phyloP scores from a whole-genome alignment of 345 rosid species.

The Orychophragmus violaceus region DNA sequence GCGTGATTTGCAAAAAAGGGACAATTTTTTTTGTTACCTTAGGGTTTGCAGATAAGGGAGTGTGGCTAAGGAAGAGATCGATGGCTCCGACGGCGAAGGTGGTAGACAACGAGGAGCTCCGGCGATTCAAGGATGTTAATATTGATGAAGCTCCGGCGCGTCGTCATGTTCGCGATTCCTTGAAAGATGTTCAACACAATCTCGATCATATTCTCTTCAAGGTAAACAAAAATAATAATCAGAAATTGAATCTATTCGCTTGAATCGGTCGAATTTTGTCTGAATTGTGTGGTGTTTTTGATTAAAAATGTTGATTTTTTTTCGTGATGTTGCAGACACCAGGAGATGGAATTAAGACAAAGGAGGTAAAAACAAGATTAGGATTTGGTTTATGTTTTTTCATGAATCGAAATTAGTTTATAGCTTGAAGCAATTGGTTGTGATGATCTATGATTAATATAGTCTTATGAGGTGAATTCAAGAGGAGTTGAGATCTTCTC shows the following conservation, averaged over 20 bases:
- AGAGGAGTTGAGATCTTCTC: constrained; percentile 84
- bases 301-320: not conserved
- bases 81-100: constrained; percentile 42
- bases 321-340: constrained; percentile 51
- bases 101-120: constrained; percentile 49
- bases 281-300: not conserved
- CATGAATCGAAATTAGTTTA: constrained; percentile 10
- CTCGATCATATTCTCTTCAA: constrained; percentile 81
- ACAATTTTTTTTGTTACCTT: not conserved
- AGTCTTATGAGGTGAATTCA: constrained; percentile 75
- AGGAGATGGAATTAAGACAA: constrained; percentile 49
- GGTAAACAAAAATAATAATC: constrained; percentile 38
- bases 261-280: not conserved
- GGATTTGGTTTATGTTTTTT: not conserved
- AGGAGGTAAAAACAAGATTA: constrained; percentile 50
- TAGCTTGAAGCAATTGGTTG: not conserved
- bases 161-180: constrained; percentile 71
- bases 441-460: constrained; percentile 23
- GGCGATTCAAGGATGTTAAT: constrained; percentile 44
- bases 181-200: constrained; percentile 62
- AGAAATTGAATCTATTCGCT: not conserved
- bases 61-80: constrained; percentile 18
- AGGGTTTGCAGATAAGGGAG: constrained; percentile 29
- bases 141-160: constrained; percentile 76
- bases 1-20: no score